Conservation (phyloP, 345 rosid species). For the Lenwebbia sp. region DNA sequence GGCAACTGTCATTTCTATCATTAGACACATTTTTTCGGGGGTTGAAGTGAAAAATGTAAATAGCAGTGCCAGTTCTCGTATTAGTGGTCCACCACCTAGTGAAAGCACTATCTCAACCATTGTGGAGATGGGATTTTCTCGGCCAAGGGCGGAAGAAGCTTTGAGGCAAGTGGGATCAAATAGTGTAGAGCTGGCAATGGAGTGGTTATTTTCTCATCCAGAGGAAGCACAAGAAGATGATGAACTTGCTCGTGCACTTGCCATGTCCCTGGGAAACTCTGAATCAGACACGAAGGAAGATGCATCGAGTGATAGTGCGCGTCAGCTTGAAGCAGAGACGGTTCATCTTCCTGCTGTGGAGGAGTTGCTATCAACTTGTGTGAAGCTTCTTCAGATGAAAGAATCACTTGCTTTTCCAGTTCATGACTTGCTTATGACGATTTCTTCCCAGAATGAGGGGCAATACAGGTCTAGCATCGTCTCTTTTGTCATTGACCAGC, state of each 20-base stretch:
- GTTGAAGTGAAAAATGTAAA: slow-evolving; percentile 72
- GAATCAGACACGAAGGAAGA: slow-evolving; percentile 72
- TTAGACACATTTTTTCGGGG: slow-evolving; percentile 84
- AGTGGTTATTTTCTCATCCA: slow-evolving; percentile 91
- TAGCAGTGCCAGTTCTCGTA: slow-evolving; percentile 43
- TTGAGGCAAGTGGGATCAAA: slow-evolving; percentile 85
- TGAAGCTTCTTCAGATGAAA: slow-evolving; percentile 83
- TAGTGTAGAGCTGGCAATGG: slow-evolving; percentile 97
- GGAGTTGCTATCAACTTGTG: slow-evolving; percentile 78
- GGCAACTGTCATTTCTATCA: slow-evolving; percentile 63
- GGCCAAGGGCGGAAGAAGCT: slow-evolving; percentile 95
- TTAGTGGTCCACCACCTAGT: slow-evolving; percentile 81
- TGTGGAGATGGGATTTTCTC: slow-evolving; percentile 96
- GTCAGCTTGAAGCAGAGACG: slow-evolving; percentile 57
- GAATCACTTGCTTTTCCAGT: slow-evolving; percentile 86
- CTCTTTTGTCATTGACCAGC: slow-evolving; percentile 61
- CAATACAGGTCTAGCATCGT: slow-evolving; percentile 69
- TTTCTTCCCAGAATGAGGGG: slow-evolving; percentile 84
- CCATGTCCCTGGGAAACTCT: slow-evolving; percentile 88
- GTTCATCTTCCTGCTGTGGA: slow-evolving; percentile 83
- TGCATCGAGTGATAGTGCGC: slow-evolving; percentile 28
- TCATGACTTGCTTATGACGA: slow-evolving; percentile 72
- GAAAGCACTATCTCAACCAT: slow-evolving; percentile 81
- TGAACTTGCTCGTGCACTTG: slow-evolving; percentile 97
- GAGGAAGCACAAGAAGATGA: slow-evolving; percentile 93